Percentiles rank a stretch among this genome's conserved stretches.
phyloP scores from a whole-genome alignment of 1,139 yeast species.

The Debaryomyces psychrophilus region DNA sequence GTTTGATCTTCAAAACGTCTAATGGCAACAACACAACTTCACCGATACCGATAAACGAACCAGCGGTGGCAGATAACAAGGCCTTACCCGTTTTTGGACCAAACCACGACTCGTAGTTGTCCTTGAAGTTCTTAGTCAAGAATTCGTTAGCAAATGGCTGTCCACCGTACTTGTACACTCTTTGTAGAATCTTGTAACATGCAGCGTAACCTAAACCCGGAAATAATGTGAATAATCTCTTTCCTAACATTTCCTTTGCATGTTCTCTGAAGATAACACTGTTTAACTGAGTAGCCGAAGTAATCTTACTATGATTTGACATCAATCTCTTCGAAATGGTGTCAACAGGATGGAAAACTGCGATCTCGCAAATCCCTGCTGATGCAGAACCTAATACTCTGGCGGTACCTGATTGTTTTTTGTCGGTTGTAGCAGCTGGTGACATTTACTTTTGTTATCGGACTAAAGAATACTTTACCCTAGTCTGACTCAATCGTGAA shows the following conservation, averaged over 20 bases:
- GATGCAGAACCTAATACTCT: constrained; percentile 95
- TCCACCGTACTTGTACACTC: constrained; percentile 98
- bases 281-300: constrained; percentile 69
- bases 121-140: constrained; percentile 72
- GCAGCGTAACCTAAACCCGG: constrained; percentile 99
- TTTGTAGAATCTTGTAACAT: constrained; percentile 91
- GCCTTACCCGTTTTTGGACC: constrained; percentile 98
- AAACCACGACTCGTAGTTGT: constrained; percentile 69
- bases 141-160: constrained; percentile 98
- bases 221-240: constrained; percentile 80
- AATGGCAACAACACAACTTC: constrained; percentile 94
- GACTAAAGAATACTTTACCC: constrained; percentile 1
- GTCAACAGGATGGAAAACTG: constrained; percentile 98
- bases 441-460: constrained; percentile 41
- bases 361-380: constrained; percentile 96
- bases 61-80: constrained; percentile 94
- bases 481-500: constrained; percentile 6
- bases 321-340: constrained; percentile 96
- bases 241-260: constrained; percentile 69
- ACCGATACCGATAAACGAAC: constrained; percentile 95
- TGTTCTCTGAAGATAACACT: constrained; percentile 83
- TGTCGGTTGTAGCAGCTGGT: constrained; percentile 58
- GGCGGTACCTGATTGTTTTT: constrained; percentile 87
- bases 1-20: constrained; percentile 95
- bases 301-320: constrained; percentile 85